Evolutionary conservation across 805 yeast genomes (phyloP).

Genomic region (Pichia cephalocereana): DNA sequence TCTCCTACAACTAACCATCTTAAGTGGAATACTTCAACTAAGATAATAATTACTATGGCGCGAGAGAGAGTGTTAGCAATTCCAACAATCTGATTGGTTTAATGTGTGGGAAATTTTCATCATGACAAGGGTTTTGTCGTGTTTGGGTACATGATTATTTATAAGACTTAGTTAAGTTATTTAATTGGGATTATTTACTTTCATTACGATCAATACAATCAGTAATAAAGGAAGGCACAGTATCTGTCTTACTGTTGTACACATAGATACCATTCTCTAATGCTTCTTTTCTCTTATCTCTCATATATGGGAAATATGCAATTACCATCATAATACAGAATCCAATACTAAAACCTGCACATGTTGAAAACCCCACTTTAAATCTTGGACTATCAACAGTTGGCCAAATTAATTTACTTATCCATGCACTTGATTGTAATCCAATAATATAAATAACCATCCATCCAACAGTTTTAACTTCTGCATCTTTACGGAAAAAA

Average conservation of each 20-base stretch:
- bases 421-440: constrained; percentile 28
- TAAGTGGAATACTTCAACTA: too few species aligned
- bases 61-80: background rate
- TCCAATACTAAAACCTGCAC: constrained; percentile 28
- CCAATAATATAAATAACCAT: constrained; percentile 48
- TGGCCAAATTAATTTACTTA: constrained; percentile 27
- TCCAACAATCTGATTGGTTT: background rate
- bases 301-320: constrained; percentile 34
- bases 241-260: constrained; percentile 26
- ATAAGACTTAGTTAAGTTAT: too few species aligned
- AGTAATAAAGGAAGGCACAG: background rate
- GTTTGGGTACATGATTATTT: background rate
- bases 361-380: constrained; percentile 42
- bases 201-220: too few species aligned
- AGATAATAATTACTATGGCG: background rate
- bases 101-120: too few species aligned
- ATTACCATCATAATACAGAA: constrained; percentile 15
- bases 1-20: too few species aligned
- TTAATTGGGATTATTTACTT: too few species aligned
- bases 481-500: constrained; percentile 47
- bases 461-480: constrained; percentile 47
- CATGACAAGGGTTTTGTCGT: too few species aligned
- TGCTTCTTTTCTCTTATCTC: constrained; percentile 40
- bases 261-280: constrained; percentile 39
- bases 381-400: constrained; percentile 52